Conservation (phyloP, 75 land plant species). For the Gnetum montanum region DNA sequence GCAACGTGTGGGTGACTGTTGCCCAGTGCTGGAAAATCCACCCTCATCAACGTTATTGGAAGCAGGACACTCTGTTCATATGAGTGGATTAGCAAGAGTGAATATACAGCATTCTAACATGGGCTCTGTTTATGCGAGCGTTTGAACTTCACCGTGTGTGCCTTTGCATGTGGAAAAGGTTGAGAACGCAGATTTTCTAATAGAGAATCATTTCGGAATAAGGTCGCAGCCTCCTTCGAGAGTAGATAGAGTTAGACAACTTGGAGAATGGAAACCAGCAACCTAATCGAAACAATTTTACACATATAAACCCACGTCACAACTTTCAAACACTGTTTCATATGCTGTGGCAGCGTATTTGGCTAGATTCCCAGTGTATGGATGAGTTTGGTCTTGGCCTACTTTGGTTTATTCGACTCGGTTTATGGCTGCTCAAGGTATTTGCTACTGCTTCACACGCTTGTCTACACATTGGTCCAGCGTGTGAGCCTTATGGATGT, state of each 20-base stretch:
- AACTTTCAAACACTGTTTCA: too few species aligned
- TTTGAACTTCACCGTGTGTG: conserved; percentile 83
- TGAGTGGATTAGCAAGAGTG: conserved; percentile 75
- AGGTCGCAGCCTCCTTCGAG: conserved; percentile 89
- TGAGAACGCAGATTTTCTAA: conserved; percentile 43
- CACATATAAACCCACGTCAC: too few species aligned
- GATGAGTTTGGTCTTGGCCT: too few species aligned
- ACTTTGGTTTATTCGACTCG: too few species aligned
- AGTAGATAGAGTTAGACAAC: conserved; percentile 55
- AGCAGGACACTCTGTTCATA: conserved; percentile 78
- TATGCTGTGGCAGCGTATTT: too few species aligned
- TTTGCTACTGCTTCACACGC: too few species aligned
- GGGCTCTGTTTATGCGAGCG: conserved; percentile 68
- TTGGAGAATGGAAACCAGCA: conserved; percentile 75
- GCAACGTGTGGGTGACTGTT: conserved; percentile 88
- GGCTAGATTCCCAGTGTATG: too few species aligned
- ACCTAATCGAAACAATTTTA: too few species aligned
- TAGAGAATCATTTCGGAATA: conserved; percentile 77
- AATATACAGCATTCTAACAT: conserved; percentile 60
- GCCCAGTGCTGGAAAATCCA: conserved; percentile 95
- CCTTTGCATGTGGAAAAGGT: conserved; percentile 85
- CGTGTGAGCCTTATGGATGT: too few species aligned
- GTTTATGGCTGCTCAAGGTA: too few species aligned
- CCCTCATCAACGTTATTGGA: conserved; percentile 77
- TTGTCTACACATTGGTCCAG: too few species aligned